A percentile compares a stretch with the other conserved stretches of the same genome.
These are phyloP conservation scores for Leccinellum luteum DNA, from an alignment of 768 basidiomycete species.

Conservation along the genomic window DNA sequence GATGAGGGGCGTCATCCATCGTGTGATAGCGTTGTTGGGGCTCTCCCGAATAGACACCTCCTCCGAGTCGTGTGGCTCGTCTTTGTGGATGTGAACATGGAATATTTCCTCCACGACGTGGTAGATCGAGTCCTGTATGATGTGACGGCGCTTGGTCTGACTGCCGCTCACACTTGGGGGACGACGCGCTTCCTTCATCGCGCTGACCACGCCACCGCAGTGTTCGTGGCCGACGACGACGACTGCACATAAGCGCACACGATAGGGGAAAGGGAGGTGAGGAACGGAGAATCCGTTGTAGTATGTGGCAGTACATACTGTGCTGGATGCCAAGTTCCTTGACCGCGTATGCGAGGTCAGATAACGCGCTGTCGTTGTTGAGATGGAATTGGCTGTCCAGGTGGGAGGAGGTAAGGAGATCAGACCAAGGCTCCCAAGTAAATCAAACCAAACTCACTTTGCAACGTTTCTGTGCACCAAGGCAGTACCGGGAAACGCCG, in stretches of 20 bases:
- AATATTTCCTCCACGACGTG: neutral
- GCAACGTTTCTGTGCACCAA: conserved; percentile 88
- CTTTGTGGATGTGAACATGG: conserved; percentile 23
- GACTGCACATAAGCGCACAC: conserved; percentile 41
- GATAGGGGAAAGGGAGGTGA: neutral
- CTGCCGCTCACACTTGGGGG: conserved; percentile 47
- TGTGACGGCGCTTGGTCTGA: conserved; percentile 2
- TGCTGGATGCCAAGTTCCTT: conserved; percentile 65
- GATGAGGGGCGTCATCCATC: conserved; percentile 73
- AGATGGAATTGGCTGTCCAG: conserved; percentile 67
- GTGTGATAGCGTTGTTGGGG: conserved; percentile 50
- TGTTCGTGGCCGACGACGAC: conserved; percentile 78
- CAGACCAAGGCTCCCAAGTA: neutral
- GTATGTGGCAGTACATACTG: conserved; percentile 44
- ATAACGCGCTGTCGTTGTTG: conserved; percentile 64
- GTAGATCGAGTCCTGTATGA: conserved; percentile 20
- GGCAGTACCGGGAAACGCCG: conserved; percentile 69
- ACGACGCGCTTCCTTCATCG: conserved; percentile 9
- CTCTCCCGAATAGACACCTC: conserved; percentile 10
- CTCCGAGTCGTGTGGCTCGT: conserved; percentile 2
- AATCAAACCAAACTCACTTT: conserved; percentile 36
- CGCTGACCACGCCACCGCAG: conserved; percentile 70
- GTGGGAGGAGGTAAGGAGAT: conserved; percentile 32
- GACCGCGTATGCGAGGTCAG: conserved; percentile 75
- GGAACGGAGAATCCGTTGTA: neutral